Evolutionary conservation across 108 stramenopile species (phyloP), one percentile per base, ranked within the genome.

Genomic region (Fistulifera pelliculosa): DNA sequence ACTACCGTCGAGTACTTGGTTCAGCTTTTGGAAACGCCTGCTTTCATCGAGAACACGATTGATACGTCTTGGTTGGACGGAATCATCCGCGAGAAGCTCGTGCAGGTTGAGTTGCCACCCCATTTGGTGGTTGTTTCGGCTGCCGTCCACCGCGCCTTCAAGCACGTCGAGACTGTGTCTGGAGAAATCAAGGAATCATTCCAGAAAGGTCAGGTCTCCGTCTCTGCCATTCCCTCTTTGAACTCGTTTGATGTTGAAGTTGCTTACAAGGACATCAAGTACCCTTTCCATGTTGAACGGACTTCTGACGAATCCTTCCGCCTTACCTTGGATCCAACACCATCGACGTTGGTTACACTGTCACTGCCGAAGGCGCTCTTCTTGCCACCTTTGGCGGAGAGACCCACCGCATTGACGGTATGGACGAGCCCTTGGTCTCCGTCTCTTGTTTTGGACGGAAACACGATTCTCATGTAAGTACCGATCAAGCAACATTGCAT

Each of bases 1-100:
- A 98, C 94, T 26, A 95, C 97, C 13, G 94, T 98, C 23, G 97
- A 98, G 75, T 98, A 98, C 71, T 76, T 98, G 52, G 95, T 94
- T 19, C 83, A 95, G 74, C 75, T 98, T 38, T 74, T 98, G 24
- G 97, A 98, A 66, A 94, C 92, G 48, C 69, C 92, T 26, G 97
- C 66, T 19, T 98, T 96, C 87, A 96, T 94, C 67, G 68, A 84
- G 18, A 98, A 98, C 86, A 94, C 80, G 25, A 95, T 98, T 58
- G 94, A 95, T 61, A 98, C 97, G 22, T 74, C 86, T 1, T 96
- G 97, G 97, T 76, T 98, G 47, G 96, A 98, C 70, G 94, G 94
- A 5, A 68, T 98, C 39, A 89, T 98, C 69, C 74, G 74, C 49
- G 94, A 94, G 60, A 98, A 98, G 81, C 65, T 71, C 38, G 84